phyloP scores from a whole-genome alignment of 768 basidiomycete genomes.

The Termitomyces sp. region DNA sequence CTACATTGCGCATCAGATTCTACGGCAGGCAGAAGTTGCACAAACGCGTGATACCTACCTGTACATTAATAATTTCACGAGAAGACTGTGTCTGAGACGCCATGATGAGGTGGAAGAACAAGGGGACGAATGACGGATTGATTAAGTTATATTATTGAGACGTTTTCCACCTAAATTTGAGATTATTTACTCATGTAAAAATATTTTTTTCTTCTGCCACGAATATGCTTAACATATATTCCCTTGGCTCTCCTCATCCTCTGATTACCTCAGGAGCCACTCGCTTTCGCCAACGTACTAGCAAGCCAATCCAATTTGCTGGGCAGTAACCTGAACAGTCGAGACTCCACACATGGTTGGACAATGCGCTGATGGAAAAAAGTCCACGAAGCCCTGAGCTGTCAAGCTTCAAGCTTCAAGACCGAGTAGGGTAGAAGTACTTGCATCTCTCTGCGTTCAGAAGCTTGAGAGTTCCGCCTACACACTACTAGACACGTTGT shows the following conservation, averaged over 20 bases:
- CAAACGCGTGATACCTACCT: neutral
- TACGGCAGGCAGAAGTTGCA: neutral
- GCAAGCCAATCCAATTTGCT: too few relatives aligned
- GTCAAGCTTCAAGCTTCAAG: too few relatives aligned
- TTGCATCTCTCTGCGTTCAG: neutral
- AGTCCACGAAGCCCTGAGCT: neutral
- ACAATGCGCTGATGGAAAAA: neutral
- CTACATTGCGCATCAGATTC: slow-evolving; percentile 25
- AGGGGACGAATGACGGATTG: neutral
- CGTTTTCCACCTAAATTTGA: neutral
- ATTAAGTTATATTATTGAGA: neutral
- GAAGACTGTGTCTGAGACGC: neutral
- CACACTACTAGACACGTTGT: neutral
- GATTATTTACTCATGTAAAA: neutral
- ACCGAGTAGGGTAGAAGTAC: neutral
- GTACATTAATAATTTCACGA: slow-evolving; percentile 3
- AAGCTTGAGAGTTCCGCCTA: neutral
- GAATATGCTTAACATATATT: too few relatives aligned
- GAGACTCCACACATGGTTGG: too few relatives aligned
- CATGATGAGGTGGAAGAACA: neutral
- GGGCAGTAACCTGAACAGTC: too few relatives aligned
- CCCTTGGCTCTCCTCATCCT: neutral
- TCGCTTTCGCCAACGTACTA: neutral
- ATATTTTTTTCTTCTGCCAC: neutral
- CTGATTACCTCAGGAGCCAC: neutral